Evolutionary conservation across 2,329 filamentous ascomycete genomes (phyloP), one percentile per base, ranked within the genome.

Genomic region (Alternaria gaisen): DNA sequence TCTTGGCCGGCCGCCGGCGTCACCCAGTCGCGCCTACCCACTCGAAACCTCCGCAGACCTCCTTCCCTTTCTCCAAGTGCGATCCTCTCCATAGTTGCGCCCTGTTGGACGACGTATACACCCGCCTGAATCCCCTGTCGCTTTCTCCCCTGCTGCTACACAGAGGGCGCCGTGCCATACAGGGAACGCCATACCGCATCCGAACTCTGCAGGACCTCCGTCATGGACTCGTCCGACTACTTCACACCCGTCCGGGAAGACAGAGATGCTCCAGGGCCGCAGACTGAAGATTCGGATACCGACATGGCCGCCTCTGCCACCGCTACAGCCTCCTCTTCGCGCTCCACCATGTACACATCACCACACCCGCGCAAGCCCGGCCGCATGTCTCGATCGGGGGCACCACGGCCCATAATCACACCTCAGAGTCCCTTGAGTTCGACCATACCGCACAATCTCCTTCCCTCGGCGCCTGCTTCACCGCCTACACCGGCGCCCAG

Each of bases 401-500:
- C 80, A 53, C 79, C 81, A 28, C 77, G 79, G 46, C 78, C 79
- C 47, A 82, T 85, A 53, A 81, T 83, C 58, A 83, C 84, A 20
- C 82, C 83, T 59, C 83, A 81, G 40, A 85, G 84, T 64, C 80
- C 85, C 32, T 73, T 81, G 63, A 69, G 73, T 22, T 75, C 84
- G 38, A 81, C 80, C 20, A 84, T 88, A 63, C 85, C 87, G 34
- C 83, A 86, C 64, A 88, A 84, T 68, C 83, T 88, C n/a, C 82
- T 88, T 9, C 86, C 87, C 18, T 89, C 88, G 6, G 87, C 87
- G 55, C 87, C 88, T 20, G 86, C 87, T 12, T 90, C 87, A 50
- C 88, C 88, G 66, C 88, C 88, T 16, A 90, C 88, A n/a, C 88
- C 88, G 11, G 88, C 88, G 28, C 88, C 88, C 7, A 89, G 86